These are phyloP conservation scores for Epichloe bromicola DNA, from an alignment of 2,329 filamentous ascomycete genomes.

Conservation along the genomic window DNA sequence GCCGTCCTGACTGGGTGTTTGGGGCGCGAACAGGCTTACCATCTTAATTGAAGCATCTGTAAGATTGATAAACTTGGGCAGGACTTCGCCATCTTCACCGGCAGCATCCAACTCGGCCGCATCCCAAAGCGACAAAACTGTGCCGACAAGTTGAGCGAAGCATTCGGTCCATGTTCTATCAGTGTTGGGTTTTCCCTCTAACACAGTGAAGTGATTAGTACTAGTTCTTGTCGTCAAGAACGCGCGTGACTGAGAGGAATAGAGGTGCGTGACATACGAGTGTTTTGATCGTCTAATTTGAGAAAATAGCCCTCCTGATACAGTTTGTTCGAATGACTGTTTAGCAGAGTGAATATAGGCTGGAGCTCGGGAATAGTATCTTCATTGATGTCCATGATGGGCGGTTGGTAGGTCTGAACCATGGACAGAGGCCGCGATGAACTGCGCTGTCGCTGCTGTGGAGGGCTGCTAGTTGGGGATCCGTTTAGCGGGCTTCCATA, in stretches of 20 bases:
- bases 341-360: conserved; percentile 87
- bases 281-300: conserved; percentile 90
- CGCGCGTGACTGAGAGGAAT: not conserved
- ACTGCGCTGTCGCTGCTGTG: conserved; percentile 31
- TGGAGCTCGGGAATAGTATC: conserved; percentile 87
- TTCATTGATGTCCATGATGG: conserved; percentile 69
- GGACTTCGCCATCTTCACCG: conserved; percentile 70
- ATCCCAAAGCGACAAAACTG: conserved; percentile 91
- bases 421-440: conserved; percentile 69
- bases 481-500: conserved; percentile 29
- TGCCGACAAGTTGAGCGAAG: conserved; percentile 92
- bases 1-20: not conserved
- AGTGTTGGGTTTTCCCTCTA: conserved; percentile 73
- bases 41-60: conserved; percentile 97
- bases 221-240: not conserved
- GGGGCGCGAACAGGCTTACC: conserved; percentile 38
- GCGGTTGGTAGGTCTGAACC: conserved; percentile 73
- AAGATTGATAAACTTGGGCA: conserved; percentile 89
- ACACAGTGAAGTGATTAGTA: conserved; percentile 2
- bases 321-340: conserved; percentile 89
- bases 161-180: conserved; percentile 93
- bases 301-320: conserved; percentile 98
- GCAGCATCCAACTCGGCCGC: conserved; percentile 81
- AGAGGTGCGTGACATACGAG: conserved; percentile 45
- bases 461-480: conserved; percentile 29